phyloP scores from a whole-genome alignment of 768 basidiomycete species.

The Obba rivulosa region DNA sequence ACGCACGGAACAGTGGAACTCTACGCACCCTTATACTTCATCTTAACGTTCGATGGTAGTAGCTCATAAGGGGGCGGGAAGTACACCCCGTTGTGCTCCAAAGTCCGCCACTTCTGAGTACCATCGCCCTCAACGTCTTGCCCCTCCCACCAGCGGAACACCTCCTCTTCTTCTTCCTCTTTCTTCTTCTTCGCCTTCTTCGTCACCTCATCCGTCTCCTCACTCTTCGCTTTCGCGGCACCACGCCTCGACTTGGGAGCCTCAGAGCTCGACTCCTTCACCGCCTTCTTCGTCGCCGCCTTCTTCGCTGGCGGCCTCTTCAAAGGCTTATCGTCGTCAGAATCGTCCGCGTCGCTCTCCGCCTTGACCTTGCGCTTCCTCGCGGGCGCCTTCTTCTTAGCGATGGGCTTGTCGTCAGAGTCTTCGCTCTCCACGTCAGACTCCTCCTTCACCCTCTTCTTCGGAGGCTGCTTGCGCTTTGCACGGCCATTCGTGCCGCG shows the following conservation, averaged over 20 bases:
- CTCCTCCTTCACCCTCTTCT: conserved; percentile 22
- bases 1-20: conserved; percentile 2
- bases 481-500: conserved; percentile 39
- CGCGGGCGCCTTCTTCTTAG: conserved; percentile 22
- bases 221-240: conserved; percentile 38
- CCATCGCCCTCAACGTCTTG: conserved; percentile 68
- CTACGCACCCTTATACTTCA: conserved; percentile 87
- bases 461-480: conserved; percentile 21
- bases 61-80: conserved; percentile 95
- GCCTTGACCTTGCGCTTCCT: conserved; percentile 38
- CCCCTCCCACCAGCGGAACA: conserved; percentile 86
- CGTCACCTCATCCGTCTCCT: conserved; percentile 22
- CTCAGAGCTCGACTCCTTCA: conserved; percentile 38
- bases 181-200: conserved; percentile 49
- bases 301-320: conserved; percentile 40
- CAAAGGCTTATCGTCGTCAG: conserved; percentile 40
- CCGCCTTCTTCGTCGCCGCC: conserved; percentile 35
- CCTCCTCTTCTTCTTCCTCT: conserved; percentile 62
- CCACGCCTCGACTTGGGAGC: conserved; percentile 33
- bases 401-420: conserved; percentile 25
- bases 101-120: conserved; percentile 87
- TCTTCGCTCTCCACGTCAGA: conserved; percentile 23
- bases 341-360: conserved; percentile 46
- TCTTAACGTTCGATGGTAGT: conserved; percentile 77
- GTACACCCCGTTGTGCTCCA: conserved; percentile 90